Percentiles rank a stretch among this genome's conserved stretches.
phyloP scores from a whole-genome alignment of 768 basidiomycete genomes.

The Calocera cornea region DNA sequence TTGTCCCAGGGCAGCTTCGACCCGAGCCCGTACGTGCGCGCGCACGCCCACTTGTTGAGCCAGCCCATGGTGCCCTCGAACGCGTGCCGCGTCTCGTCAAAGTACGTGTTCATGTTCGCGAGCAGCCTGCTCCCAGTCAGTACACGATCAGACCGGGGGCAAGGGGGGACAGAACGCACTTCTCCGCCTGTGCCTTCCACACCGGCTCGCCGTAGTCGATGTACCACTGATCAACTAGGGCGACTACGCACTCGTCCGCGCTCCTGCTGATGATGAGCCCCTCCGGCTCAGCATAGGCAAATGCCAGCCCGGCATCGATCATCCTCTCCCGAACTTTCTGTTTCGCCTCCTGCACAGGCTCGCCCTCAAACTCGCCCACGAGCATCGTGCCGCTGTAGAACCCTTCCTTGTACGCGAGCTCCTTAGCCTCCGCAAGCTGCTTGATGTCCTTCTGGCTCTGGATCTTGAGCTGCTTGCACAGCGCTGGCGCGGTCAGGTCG shows the following conservation, averaged over 20 bases:
- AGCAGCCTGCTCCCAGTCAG: slow-evolving; percentile 40
- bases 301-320: slow-evolving; percentile 63
- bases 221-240: slow-evolving; percentile 99
- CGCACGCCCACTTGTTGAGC: slow-evolving; percentile 98
- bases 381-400: slow-evolving; percentile 91
- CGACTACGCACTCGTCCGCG: slow-evolving; percentile 95
- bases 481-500: slow-evolving; percentile 68
- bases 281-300: slow-evolving; percentile 93
- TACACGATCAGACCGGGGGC: neutral
- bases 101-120: slow-evolving; percentile 78
- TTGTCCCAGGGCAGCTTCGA: slow-evolving; percentile 95
- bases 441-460: slow-evolving; percentile 89
- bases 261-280: slow-evolving; percentile 77
- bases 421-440: slow-evolving; percentile 91
- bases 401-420: slow-evolving; percentile 95
- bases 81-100: slow-evolving; percentile 76
- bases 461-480: slow-evolving; percentile 84
- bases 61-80: slow-evolving; percentile 88
- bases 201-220: slow-evolving; percentile 83
- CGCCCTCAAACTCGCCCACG: slow-evolving; percentile 81
- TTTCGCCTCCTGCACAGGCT: slow-evolving; percentile 84
- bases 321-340: slow-evolving; percentile 70
- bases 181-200: slow-evolving; percentile 82
- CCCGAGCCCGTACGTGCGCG: slow-evolving; percentile 91
- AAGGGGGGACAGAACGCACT: slow-evolving; percentile 32